phyloP scores from a whole-genome alignment of 176 grass and related monocot species.

The Guadua angustifolia region DNA sequence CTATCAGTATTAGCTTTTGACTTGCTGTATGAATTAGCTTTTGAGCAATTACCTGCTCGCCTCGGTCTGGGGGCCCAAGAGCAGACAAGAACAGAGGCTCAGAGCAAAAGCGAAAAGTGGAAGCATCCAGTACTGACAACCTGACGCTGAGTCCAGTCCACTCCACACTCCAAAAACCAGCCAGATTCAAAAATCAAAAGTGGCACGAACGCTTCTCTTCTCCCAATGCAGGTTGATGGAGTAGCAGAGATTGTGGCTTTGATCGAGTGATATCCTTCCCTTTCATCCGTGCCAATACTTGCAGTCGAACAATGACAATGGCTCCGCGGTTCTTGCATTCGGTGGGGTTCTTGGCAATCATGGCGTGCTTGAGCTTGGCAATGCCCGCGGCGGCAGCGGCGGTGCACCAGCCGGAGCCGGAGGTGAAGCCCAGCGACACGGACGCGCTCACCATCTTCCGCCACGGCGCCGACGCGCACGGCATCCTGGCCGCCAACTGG shows the following conservation, averaged over 20 bases:
- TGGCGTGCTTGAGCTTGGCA: constrained; percentile 26
- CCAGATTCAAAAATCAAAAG: constrained; percentile 48
- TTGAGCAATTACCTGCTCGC: no score
- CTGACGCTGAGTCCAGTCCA: no score
- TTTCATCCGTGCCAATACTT: neutral
- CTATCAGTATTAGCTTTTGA: no score
- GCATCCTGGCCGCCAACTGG: constrained; percentile 72
- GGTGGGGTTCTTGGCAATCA: constrained; percentile 30
- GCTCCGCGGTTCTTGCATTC: neutral
- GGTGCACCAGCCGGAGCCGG: constrained; percentile 1
- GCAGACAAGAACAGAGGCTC: no score
- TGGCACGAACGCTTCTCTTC: constrained; percentile 18
- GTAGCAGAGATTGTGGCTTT: constrained; percentile 33
- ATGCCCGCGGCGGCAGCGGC: neutral
- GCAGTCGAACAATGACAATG: constrained; percentile 17
- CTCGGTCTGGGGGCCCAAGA: no score
- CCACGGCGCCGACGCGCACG: constrained; percentile 59
- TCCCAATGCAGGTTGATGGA: constrained; percentile 47
- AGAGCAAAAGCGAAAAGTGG: no score
- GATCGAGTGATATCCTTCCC: neutral
- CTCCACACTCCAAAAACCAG: no score
- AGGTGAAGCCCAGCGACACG: constrained; percentile 70
- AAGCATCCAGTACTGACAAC: no score
- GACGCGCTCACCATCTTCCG: constrained; percentile 75
- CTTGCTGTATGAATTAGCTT: no score